phyloP scores from a whole-genome alignment of 441 rosid genomes.

The Pelargonium cotyledonis region DNA sequence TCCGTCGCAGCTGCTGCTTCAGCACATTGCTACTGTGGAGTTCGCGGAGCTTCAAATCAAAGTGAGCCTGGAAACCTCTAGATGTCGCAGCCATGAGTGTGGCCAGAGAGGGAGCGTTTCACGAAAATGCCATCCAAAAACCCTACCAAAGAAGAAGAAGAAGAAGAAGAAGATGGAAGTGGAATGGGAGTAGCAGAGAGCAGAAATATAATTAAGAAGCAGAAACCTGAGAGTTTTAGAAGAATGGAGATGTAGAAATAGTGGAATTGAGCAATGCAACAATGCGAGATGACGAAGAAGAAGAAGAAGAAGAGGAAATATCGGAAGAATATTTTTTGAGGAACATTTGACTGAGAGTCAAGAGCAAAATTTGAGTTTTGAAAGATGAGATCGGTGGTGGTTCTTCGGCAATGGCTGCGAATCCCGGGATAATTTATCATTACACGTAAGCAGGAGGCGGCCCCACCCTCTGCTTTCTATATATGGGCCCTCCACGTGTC shows the following conservation, averaged over 20 bases:
- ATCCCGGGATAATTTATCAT: background rate
- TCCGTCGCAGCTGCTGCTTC: slow-evolving; percentile 5
- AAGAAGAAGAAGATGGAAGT: background rate
- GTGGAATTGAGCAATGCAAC: background rate
- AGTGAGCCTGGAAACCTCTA: background rate
- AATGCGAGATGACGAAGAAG: background rate
- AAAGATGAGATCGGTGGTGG: slow-evolving; percentile 2
- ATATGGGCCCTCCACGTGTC: background rate
- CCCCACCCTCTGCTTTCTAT: background rate
- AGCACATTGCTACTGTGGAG: background rate
- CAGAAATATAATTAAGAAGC: background rate
- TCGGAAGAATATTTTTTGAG: background rate
- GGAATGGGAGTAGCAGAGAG: background rate
- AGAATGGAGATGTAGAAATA: background rate
- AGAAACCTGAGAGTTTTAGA: background rate
- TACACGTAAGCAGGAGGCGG: background rate
- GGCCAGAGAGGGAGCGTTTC: background rate
- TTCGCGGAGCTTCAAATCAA: slow-evolving; percentile 2
- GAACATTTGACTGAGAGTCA: background rate
- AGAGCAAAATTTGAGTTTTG: background rate
- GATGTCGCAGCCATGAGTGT: background rate
- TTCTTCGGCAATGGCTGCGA: slow-evolving; percentile 6
- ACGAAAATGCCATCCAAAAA: background rate
- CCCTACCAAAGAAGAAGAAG: background rate
- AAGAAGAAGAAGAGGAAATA: background rate